Base-by-base conservation (phyloP, 1,139 yeast species). In the Fermentozyma sake region DNA sequence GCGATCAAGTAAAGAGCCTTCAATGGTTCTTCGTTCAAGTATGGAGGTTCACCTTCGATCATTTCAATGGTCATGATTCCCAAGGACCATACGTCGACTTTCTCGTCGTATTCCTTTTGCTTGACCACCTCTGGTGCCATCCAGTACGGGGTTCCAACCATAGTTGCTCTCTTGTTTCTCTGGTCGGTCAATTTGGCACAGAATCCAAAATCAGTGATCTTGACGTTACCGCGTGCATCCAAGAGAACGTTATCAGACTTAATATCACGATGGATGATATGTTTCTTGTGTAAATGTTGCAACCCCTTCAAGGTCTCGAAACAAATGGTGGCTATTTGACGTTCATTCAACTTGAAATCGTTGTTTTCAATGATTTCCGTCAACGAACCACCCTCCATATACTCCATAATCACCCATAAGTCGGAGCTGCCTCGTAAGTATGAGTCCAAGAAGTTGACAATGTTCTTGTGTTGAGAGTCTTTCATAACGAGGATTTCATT, bases 61-160 rank as follows among this genome's bases (percentile, higher is more conserved):
- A 91, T 89, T 60, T 91, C 98, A 46, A 91, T 91, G 2, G 96
- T 84, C 97, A 91, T 93, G 42, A 91, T 91, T 40, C 98, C 98
- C 38, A 91, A 64, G 3, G 96, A 86, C 98, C 98, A 91, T 20
- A 93, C 93, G 56, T 91, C 98, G 13, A 91, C 96, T 55, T 91
- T 91, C 42, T 85, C 96, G 45, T 89, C 98, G 48, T 91, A 91
- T 48, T 87, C 96, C 56, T 87, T 86, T 48, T 89, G 96, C 57
- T 87, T 85, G 29, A 91, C 96, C 27, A 91, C 97, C 59, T 91
- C 98, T 3, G 98, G 98, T 0, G 98, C 98, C 98, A 91, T 91
- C 98, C 98, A 91, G 55, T 91, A 91, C 8, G 98, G 98, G 0
- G 98, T 91, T 20, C 98, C 98, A 4, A 89, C 98, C 96, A 91